Conservation (phyloP, 176 grass and related monocot species). For the Poa annua region DNA sequence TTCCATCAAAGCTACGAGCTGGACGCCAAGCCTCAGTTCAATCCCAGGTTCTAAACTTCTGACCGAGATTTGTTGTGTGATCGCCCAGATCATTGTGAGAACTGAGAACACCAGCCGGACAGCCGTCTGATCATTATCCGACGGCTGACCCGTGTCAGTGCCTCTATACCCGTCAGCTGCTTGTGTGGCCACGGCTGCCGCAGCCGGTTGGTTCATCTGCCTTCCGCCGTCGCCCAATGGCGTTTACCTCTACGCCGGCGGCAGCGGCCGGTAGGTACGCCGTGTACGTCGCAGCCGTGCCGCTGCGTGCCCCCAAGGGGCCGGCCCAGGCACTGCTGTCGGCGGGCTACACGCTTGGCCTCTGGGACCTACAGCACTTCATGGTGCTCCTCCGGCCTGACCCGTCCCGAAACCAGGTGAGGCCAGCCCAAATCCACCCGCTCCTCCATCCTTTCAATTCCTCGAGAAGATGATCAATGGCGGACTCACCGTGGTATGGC, state of each 20-base stretch:
- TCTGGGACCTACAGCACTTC: conserved; percentile 81
- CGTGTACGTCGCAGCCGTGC: conserved; percentile 79
- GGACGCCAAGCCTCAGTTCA: neutral
- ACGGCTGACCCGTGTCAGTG: neutral
- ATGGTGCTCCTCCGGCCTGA: conserved; percentile 69
- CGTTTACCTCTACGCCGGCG: conserved; percentile 9
- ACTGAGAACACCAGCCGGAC: neutral
- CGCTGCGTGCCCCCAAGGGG: conserved; percentile 61
- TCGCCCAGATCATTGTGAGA: neutral
- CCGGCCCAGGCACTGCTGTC: conserved; percentile 66
- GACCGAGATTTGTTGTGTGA: neutral
- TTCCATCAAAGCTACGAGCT: too few relatives aligned
- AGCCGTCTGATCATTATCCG: conserved; percentile 17
- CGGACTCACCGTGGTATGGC: neutral
- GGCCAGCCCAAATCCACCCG: neutral
- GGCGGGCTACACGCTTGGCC: conserved; percentile 52
- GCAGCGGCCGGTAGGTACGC: conserved; percentile 26
- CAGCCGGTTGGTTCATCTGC: neutral
- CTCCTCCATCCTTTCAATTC: neutral
- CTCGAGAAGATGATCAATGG: neutral
- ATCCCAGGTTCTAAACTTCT: neutral
- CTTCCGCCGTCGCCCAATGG: neutral
- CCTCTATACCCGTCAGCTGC: neutral
- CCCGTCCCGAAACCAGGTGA: conserved; percentile 48
- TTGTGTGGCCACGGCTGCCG: conserved; percentile 31